These are phyloP conservation scores for Allomyces javanicus DNA, from an alignment of 192 early-diverging fungal genomes.

Conservation along the genomic window DNA sequence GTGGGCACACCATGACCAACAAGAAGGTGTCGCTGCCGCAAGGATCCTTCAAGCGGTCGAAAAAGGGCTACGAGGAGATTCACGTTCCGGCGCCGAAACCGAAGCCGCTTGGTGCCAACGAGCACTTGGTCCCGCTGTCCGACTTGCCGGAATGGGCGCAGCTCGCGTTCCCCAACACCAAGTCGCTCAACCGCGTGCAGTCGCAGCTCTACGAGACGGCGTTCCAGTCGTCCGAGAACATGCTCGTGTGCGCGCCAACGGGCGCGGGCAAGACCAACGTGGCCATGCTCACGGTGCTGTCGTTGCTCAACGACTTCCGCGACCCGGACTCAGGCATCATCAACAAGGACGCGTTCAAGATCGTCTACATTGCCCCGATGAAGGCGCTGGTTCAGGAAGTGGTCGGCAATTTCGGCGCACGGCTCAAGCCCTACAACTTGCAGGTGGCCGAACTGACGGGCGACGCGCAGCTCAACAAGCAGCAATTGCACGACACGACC, in stretches of 20 bases:
- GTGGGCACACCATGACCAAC: constrained; percentile 95
- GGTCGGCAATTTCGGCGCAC: constrained; percentile 66
- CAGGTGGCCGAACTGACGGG: constrained; percentile 93
- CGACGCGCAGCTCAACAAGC: constrained; percentile 88
- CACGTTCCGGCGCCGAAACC: constrained; percentile 76
- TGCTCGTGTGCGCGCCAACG: constrained; percentile 94
- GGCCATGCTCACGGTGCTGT: constrained; percentile 87
- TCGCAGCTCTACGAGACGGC: constrained; percentile 70
- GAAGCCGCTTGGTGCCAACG: constrained; percentile 37
- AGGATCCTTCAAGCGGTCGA: constrained; percentile 74
- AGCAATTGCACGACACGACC: constrained; percentile 87
- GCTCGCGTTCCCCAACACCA: constrained; percentile 43
- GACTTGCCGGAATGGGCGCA: constrained; percentile 66
- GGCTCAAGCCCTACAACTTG: constrained; percentile 58
- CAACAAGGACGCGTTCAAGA: constrained; percentile 73
- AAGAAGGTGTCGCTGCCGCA: constrained; percentile 77
- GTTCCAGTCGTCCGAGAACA: constrained; percentile 72
- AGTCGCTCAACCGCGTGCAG: constrained; percentile 74
- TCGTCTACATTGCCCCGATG: constrained; percentile 98
- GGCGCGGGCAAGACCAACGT: constrained; percentile 98
- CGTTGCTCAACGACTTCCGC: constrained; percentile 63
- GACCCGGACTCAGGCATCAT: constrained; percentile 50
- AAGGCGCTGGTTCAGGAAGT: constrained; percentile 97
- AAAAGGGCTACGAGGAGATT: constrained; percentile 85
- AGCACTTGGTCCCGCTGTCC: constrained; percentile 40